phyloP scores from a whole-genome alignment of 768 basidiomycete genomes.

The Paxillus ammoniavirescens region DNA sequence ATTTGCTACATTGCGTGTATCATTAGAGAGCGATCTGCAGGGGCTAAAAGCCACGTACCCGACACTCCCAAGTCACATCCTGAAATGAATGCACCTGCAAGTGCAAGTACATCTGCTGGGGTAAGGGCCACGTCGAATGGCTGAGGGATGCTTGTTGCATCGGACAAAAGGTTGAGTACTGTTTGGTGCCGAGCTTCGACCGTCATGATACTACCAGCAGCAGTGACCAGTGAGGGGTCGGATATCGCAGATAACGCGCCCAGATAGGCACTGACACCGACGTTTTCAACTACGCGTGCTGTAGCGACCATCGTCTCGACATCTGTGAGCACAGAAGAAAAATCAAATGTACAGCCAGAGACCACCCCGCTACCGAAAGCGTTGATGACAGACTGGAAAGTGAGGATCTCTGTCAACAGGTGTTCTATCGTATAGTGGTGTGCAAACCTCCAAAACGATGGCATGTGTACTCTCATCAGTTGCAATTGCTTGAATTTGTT shows the following conservation, averaged over 20 bases:
- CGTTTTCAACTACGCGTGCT: slow-evolving; percentile 73
- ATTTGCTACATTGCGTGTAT: slow-evolving; percentile 42
- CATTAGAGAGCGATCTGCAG: background rate
- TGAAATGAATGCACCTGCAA: slow-evolving; percentile 65
- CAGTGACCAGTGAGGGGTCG: slow-evolving; percentile 57
- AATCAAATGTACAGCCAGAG: slow-evolving; percentile 65
- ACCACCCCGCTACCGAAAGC: slow-evolving; percentile 55
- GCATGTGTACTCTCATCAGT: slow-evolving; percentile 63
- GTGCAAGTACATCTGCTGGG: slow-evolving; percentile 67
- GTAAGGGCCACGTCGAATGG: slow-evolving; percentile 74
- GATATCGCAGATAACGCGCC: slow-evolving; percentile 65
- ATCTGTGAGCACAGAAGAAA: slow-evolving; percentile 57
- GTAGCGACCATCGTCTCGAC: slow-evolving; percentile 67
- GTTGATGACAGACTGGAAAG: slow-evolving; percentile 43
- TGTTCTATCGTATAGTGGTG: too few species aligned
- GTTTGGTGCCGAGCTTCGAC: slow-evolving; percentile 85
- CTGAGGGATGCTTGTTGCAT: slow-evolving; percentile 54
- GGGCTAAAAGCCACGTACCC: slow-evolving; percentile 34
- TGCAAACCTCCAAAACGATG: slow-evolving; percentile 47
- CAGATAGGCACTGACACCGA: slow-evolving; percentile 76
- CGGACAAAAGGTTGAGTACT: slow-evolving; percentile 67
- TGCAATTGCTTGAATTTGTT: slow-evolving; percentile 61
- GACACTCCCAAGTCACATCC: slow-evolving; percentile 64
- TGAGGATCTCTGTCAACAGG: background rate
- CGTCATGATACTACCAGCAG: slow-evolving; percentile 74